Percentiles rank a stretch among this genome's conserved stretches.
These are phyloP conservation scores for Camellia sinensis DNA, from an alignment of 148 eudicot genomes.

Conservation along the genomic window DNA sequence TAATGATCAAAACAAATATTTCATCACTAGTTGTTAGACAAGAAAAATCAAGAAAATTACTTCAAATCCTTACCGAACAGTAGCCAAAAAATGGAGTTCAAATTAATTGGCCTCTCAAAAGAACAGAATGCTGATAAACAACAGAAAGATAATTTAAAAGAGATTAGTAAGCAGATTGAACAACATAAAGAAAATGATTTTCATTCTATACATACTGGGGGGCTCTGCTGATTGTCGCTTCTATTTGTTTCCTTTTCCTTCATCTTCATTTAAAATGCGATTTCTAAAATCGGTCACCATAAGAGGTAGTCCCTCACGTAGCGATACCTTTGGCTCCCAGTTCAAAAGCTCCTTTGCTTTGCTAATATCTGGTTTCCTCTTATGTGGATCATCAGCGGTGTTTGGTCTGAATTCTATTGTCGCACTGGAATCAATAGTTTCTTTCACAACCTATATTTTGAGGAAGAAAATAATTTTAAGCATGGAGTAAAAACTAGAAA, in stretches of 20 bases:
- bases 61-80: not conserved
- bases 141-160: not conserved
- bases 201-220: slow-evolving; percentile 25
- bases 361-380: slow-evolving; percentile 87
- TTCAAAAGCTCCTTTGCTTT: slow-evolving; percentile 75
- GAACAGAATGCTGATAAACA: not conserved
- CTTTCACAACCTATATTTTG: slow-evolving; percentile 65
- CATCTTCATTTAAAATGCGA: slow-evolving; percentile 73
- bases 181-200: slow-evolving; percentile 16
- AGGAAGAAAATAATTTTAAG: not conserved
- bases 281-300: slow-evolving; percentile 79
- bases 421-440: slow-evolving; percentile 73
- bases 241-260: slow-evolving; percentile 60
- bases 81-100: not conserved
- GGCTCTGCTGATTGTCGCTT: not conserved
- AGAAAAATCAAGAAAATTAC: no score
- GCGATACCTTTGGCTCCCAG: slow-evolving; percentile 82
- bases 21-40: no score
- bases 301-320: slow-evolving; percentile 70
- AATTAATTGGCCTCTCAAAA: slow-evolving; percentile 10
- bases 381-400: slow-evolving; percentile 91
- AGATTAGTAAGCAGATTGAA: slow-evolving; percentile 16
- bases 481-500: not conserved
- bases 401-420: slow-evolving; percentile 60
- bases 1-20: no score